phyloP scores from a whole-genome alignment of 2,329 filamentous ascomycete genomes.

The Botrytis medusae region DNA sequence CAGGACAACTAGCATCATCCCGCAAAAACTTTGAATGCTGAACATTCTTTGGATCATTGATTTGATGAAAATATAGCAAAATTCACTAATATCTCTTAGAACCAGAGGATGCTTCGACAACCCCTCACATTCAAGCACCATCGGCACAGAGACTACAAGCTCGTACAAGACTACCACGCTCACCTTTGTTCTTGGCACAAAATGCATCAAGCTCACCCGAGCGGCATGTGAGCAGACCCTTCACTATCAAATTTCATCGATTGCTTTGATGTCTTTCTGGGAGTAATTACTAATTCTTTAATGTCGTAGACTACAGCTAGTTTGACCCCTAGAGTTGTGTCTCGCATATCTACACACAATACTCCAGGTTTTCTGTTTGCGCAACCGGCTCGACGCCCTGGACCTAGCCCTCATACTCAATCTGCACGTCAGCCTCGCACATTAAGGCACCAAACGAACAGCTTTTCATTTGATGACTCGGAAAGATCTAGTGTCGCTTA shows the following conservation, averaged over 20 bases:
- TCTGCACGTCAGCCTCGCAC: conserved; percentile 26
- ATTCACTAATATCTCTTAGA: conserved; percentile 26
- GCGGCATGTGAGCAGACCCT: conserved; percentile 5
- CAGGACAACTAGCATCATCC: not conserved
- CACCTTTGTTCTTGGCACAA: conserved; percentile 39
- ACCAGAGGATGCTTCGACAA: conserved; percentile 37
- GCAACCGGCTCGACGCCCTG: conserved; percentile 35
- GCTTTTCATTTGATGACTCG: conserved; percentile 40
- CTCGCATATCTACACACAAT: conserved; percentile 32
- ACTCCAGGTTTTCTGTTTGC: conserved; percentile 38
- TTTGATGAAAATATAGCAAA: not conserved
- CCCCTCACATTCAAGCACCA: conserved; percentile 28
- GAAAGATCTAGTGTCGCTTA: conserved; percentile 38
- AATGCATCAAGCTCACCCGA: conserved; percentile 39
- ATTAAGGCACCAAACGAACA: conserved; percentile 41
- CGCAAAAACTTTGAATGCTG: not conserved
- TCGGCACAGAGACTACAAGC: conserved; percentile 22
- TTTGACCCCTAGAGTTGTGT: conserved; percentile 33
- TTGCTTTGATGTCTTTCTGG: not conserved
- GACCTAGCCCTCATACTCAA: conserved; percentile 25
- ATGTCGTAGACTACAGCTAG: conserved; percentile 24
- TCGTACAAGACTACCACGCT: conserved; percentile 35
- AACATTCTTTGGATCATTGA: not conserved
- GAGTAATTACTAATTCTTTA: not conserved
- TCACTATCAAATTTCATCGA: not conserved